Evolutionary conservation across 2,329 filamentous ascomycete species (phyloP), one percentile per base, ranked within the genome.

Genomic region (Botrytis sinoallii): DNA sequence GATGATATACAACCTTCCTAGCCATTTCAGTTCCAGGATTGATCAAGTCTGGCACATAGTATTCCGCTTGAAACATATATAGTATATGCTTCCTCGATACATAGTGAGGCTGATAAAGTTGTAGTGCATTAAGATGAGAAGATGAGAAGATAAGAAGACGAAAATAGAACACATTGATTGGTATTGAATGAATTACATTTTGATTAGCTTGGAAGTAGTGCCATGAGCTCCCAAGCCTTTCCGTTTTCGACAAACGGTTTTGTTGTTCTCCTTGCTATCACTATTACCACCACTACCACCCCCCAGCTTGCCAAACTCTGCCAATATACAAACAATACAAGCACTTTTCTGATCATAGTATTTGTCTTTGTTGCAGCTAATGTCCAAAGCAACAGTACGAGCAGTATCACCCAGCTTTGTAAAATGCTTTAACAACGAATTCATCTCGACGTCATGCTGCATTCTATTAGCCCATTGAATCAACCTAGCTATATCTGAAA

Each of bases 11-110:
- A 68, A 46, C 32, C 65, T 68, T 68, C 46, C 65, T 68, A 16
- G n/a, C 46, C n/a, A 68, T 68, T 46, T 55, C 65, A 35, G n/a
- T 68, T 68, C 65, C 65, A 55, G 44, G 46, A 68, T 18, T 22
- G 5, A 57, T 59, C 55, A 59, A 59, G n/a, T 59, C 55, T 59
- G 55, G 55, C 14, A 59, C 14, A 59, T 32, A 59, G 55, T 59
- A 59, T 2, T 59, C 55, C 7, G 55, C 55, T 59, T 4, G n/a
- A 59, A 59, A 35, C 9, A 20, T 59, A 59, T 59, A 1, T 32
- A 32, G 57, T 59, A 0, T 59, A 35, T 59, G 3, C 18, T 59
- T 59, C 38, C 38, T 38, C 35, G 35, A 38, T 38, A 38, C 35
- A 38, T 38, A 38, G 38, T 59, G 48, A 52, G 46, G 48, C 48